These are phyloP conservation scores for Ceriops zippeliana DNA, from an alignment of 345 rosid genomes.

Conservation along the genomic window DNA sequence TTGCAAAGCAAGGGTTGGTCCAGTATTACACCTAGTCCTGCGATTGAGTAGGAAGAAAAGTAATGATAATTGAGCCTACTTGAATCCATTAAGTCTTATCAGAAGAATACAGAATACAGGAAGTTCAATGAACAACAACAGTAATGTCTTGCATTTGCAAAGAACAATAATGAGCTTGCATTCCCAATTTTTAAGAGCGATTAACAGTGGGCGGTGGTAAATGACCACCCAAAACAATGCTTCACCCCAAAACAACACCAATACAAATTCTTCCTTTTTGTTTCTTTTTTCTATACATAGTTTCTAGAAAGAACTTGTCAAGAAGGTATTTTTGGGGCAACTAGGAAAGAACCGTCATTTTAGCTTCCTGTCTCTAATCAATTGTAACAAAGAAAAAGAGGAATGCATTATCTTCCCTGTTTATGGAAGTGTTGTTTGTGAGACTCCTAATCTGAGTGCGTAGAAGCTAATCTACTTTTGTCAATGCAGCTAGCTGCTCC, in stretches of 20 bases:
- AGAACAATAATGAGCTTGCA: conserved; percentile 11
- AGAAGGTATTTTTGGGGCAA: background rate
- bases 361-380: conserved; percentile 11
- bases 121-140: background rate
- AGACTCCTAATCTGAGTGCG: conserved; percentile 38
- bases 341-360: background rate
- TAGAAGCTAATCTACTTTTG: conserved; percentile 19
- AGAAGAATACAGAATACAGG: background rate
- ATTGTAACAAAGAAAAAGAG: background rate
- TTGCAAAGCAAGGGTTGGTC: too few species aligned
- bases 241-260: conserved; percentile 8
- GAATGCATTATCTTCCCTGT: background rate
- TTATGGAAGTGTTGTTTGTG: conserved; percentile 7
- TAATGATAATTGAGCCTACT: background rate
- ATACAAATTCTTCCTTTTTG: conserved; percentile 14
- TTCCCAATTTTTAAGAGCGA: conserved; percentile 14
- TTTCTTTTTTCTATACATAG: conserved; percentile 32
- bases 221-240: conserved; percentile 19
- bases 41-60: background rate
- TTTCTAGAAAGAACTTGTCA: conserved; percentile 22
- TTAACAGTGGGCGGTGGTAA: background rate
- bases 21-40: background rate
- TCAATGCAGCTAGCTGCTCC: conserved; percentile 43
- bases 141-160: conserved; percentile 21
- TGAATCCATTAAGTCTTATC: background rate